phyloP scores from a whole-genome alignment of 192 early-diverging fungal genomes.

The Umbelopsis sp. region DNA sequence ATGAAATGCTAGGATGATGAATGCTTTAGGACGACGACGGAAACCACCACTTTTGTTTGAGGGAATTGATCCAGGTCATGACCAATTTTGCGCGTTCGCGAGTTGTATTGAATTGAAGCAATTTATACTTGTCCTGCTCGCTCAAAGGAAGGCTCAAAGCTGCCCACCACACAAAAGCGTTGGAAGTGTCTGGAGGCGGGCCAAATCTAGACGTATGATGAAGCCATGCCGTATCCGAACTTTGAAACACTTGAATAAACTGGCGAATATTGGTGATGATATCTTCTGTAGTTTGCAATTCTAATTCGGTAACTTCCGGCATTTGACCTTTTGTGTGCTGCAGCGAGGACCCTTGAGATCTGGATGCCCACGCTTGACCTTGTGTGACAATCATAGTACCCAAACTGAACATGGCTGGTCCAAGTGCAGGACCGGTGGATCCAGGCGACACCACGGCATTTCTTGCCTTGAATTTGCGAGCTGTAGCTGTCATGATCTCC shows the following conservation, averaged over 20 bases:
- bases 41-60: conserved; percentile 26
- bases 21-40: background rate
- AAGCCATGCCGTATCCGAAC: conserved; percentile 37
- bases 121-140: conserved; percentile 43
- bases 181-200: conserved; percentile 42
- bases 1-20: no score
- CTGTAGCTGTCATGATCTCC: conserved; percentile 15
- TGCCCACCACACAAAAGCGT: conserved; percentile 51
- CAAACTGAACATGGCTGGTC: conserved; percentile 11
- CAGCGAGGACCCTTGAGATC: conserved; percentile 11
- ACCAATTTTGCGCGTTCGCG: conserved; percentile 47
- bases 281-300: conserved; percentile 26
- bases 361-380: conserved; percentile 18
- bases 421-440: background rate
- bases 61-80: conserved; percentile 43
- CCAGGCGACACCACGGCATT: background rate
- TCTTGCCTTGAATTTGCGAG: conserved; percentile 6
- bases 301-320: background rate
- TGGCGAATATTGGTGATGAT: conserved; percentile 37
- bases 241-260: conserved; percentile 41
- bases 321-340: background rate
- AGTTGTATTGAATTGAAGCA: conserved; percentile 45
- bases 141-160: conserved; percentile 49
- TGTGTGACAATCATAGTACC: conserved; percentile 18
- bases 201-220: conserved; percentile 43